phyloP scores from a whole-genome alignment of 1,139 yeast genomes.

The Wickerhamomyces sp. region DNA sequence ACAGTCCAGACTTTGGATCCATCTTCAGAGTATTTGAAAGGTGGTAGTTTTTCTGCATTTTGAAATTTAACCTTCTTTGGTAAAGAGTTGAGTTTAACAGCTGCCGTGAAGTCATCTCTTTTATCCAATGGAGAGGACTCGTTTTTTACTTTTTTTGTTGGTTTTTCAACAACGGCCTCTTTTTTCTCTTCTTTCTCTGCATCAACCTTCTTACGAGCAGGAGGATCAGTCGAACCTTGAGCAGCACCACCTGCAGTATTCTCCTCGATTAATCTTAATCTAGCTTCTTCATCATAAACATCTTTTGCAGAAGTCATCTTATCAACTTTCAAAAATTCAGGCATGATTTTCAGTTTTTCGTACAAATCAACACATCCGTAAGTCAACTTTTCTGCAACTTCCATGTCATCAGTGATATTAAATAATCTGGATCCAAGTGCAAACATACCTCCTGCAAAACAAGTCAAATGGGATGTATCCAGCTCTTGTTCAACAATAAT shows the following conservation, averaged over 20 bases:
- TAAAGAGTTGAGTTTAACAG: slow-evolving; percentile 2
- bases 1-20: slow-evolving; percentile 13
- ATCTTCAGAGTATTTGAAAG: slow-evolving; percentile 4
- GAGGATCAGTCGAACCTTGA: not conserved
- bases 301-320: slow-evolving; percentile 21
- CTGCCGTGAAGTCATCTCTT: slow-evolving; percentile 1
- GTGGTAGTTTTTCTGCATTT: slow-evolving; percentile 2
- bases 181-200: not conserved
- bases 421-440: slow-evolving; percentile 61
- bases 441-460: slow-evolving; percentile 71
- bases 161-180: not conserved
- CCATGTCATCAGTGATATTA: slow-evolving; percentile 45
- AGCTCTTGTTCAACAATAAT: slow-evolving; percentile 20
- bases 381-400: slow-evolving; percentile 56
- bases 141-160: not conserved
- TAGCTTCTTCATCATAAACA: slow-evolving; percentile 28
- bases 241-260: too few species aligned
- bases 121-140: not conserved
- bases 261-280: slow-evolving; percentile 5
- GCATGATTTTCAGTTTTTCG: slow-evolving; percentile 41
- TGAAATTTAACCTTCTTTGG: not conserved
- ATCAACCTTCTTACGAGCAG: not conserved
- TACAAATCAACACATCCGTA: slow-evolving; percentile 66
- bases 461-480: slow-evolving; percentile 52
- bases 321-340: slow-evolving; percentile 35